Conservation (phyloP, 495 filamentous ascomycete species). For the Parathielavia hyrcaniae region DNA sequence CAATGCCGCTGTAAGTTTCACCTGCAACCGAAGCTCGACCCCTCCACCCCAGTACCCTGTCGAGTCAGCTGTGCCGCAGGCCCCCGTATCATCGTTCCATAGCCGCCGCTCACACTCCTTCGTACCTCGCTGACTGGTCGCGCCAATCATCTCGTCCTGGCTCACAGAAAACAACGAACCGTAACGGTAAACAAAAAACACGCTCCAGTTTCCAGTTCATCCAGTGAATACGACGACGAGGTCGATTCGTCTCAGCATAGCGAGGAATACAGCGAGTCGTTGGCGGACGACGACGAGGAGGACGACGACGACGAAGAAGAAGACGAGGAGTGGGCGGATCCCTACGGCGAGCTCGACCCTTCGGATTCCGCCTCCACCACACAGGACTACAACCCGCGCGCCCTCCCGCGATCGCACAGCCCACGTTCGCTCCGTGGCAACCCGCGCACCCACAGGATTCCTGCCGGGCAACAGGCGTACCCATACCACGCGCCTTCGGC, state of each 20-base stretch:
- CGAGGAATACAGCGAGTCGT: conserved; percentile 36
- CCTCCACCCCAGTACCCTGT: conserved; percentile 4
- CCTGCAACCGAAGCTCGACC: conserved; percentile 5
- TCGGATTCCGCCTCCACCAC: conserved; percentile 71
- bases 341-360: conserved; percentile 63
- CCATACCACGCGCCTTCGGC: conserved; percentile 34
- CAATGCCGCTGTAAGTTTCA: conserved; percentile 47
- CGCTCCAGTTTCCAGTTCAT: conserved; percentile 18
- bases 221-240: conserved; percentile 32
- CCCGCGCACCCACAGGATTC: conserved; percentile 37
- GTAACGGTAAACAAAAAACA: conserved; percentile 38
- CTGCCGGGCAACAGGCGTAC: conserved; percentile 33
- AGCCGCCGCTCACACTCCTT: conserved; percentile 1
- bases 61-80: conserved; percentile 20
- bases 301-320: conserved; percentile 51
- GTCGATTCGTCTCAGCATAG: conserved; percentile 20
- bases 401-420: conserved; percentile 29
- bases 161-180: conserved; percentile 45
- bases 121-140: conserved; percentile 14
- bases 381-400: conserved; percentile 23
- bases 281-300: conserved; percentile 50
- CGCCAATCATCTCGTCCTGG: conserved; percentile 3
- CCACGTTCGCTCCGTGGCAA: conserved; percentile 32
- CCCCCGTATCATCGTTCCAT: conserved; percentile 5
- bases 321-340: conserved; percentile 33